These are phyloP conservation scores for Suillus variegatus DNA, from an alignment of 768 basidiomycete genomes.

Conservation along the genomic window DNA sequence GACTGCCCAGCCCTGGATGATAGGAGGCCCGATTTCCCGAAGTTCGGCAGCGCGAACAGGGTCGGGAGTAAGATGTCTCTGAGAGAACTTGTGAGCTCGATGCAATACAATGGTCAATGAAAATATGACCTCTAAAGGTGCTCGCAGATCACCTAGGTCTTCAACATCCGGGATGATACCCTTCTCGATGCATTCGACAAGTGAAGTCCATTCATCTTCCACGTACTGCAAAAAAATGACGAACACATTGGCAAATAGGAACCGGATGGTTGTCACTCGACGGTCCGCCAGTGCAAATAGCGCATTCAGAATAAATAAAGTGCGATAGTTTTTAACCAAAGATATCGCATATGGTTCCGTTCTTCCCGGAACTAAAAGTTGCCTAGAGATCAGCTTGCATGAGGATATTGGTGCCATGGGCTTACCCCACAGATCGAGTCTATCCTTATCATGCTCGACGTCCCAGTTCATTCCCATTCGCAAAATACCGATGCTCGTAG, in stretches of 20 bases:
- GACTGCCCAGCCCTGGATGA: slow-evolving; percentile 1
- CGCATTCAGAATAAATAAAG: slow-evolving; percentile 12
- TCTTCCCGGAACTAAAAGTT: slow-evolving; percentile 13
- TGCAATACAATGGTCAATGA: neutral
- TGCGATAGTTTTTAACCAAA: slow-evolving; percentile 20
- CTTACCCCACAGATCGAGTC: neutral
- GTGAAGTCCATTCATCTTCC: slow-evolving; percentile 11
- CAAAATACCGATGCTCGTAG: neutral
- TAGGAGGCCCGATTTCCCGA: slow-evolving; percentile 7
- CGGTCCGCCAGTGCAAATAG: slow-evolving; percentile 13
- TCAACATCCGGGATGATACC: slow-evolving; percentile 10
- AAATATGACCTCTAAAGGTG: slow-evolving; percentile 8
- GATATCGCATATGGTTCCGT: slow-evolving; percentile 22
- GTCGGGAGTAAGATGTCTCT: slow-evolving; percentile 4
- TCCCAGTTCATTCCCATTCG: neutral
- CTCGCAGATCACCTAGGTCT: slow-evolving; percentile 7
- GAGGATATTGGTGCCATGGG: neutral
- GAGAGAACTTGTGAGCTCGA: neutral
- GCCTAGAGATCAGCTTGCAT: neutral
- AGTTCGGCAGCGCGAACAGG: slow-evolving; percentile 13
- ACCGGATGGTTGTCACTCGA: slow-evolving; percentile 1
- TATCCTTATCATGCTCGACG: neutral
- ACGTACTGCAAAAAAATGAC: slow-evolving; percentile 14
- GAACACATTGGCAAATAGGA: slow-evolving; percentile 6
- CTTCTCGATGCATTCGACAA: slow-evolving; percentile 13